Evolutionary conservation across 73 alveolate species (phyloP).

Genomic region (Stentor roeselii): DNA sequence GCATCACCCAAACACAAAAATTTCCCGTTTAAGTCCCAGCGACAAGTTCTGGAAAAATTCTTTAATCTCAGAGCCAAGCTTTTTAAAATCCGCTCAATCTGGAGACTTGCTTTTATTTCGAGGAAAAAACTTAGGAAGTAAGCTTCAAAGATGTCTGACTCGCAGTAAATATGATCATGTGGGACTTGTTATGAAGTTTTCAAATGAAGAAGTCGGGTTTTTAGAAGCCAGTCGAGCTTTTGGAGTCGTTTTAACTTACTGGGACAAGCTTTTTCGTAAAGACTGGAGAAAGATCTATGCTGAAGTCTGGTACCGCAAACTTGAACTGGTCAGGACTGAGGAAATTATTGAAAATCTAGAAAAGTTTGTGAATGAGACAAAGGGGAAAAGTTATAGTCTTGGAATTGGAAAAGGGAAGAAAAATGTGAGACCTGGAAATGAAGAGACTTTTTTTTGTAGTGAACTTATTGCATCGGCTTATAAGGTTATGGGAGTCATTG

Average conservation of each 20-base stretch:
- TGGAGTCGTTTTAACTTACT: conserved; percentile 35
- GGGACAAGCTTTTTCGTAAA: conserved; percentile 33
- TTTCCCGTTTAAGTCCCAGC: too few species aligned
- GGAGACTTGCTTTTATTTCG: conserved; percentile 86
- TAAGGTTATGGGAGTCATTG: conserved; percentile 59
- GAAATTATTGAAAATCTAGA: neutral
- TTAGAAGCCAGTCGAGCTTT: conserved; percentile 25
- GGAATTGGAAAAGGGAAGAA: conserved; percentile 15
- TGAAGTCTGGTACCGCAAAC: conserved; percentile 29
- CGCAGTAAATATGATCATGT: conserved; percentile 85
- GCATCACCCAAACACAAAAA: neutral
- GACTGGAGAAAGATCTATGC: conserved; percentile 34
- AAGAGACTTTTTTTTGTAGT: conserved; percentile 52
- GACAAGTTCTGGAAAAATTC: conserved; percentile 46
- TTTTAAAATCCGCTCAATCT: conserved; percentile 69
- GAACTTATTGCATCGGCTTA: conserved; percentile 63
- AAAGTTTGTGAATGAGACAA: conserved; percentile 29
- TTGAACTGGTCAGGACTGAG: conserved; percentile 24
- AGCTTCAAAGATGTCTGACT: conserved; percentile 71
- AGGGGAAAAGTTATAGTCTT: conserved; percentile 37
- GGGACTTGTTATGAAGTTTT: conserved; percentile 67
- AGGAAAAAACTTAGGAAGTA: conserved; percentile 51
- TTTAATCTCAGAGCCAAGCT: conserved; percentile 50
- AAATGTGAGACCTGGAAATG: conserved; percentile 13
- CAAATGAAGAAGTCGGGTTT: conserved; percentile 47